Conservation (phyloP, 75 land plant genomes). For the Azolla pinnata region DNA sequence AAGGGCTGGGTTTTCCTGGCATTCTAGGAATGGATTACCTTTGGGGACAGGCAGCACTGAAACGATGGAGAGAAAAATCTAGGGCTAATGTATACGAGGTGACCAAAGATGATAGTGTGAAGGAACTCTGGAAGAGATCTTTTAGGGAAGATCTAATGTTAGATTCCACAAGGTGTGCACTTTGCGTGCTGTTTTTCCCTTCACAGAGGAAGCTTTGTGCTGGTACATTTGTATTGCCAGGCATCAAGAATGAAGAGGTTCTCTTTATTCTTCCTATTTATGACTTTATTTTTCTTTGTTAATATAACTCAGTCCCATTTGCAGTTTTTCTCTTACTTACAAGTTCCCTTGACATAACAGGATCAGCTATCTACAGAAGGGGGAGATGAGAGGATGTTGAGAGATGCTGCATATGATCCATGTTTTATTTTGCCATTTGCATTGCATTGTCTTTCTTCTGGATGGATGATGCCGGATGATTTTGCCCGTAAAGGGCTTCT, state of each 20-base stretch:
- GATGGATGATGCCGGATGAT: slow-evolving; percentile 63
- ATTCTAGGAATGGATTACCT: slow-evolving; percentile 63
- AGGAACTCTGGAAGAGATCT: slow-evolving; percentile 40
- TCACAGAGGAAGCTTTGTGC: slow-evolving; percentile 19
- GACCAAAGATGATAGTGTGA: slow-evolving; percentile 25
- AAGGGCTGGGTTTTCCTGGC: slow-evolving; percentile 16
- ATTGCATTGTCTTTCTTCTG: slow-evolving; percentile 48
- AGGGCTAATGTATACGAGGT: slow-evolving; percentile 11
- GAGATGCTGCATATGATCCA: slow-evolving; percentile 54
- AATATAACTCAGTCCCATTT: too few relatives aligned
- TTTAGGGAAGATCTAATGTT: slow-evolving; percentile 68
- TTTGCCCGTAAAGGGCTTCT: slow-evolving; percentile 78
- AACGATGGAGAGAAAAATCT: slow-evolving; percentile 39
- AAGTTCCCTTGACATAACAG: too few relatives aligned
- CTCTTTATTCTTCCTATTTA: not conserved
- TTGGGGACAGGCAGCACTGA: slow-evolving; percentile 75
- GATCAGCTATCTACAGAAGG: too few relatives aligned
- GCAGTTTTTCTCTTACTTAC: too few relatives aligned
- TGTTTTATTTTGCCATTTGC: slow-evolving; percentile 67
- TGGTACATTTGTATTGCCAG: not conserved
- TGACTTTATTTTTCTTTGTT: too few relatives aligned
- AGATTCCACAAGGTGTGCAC: slow-evolving; percentile 51
- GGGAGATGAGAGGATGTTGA: not conserved
- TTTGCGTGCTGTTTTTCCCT: slow-evolving; percentile 58
- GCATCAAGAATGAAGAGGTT: not conserved